Base-by-base conservation (phyloP, 371 early-diverging fungal genomes). In the Syncephalis plumigaleata region DNA sequence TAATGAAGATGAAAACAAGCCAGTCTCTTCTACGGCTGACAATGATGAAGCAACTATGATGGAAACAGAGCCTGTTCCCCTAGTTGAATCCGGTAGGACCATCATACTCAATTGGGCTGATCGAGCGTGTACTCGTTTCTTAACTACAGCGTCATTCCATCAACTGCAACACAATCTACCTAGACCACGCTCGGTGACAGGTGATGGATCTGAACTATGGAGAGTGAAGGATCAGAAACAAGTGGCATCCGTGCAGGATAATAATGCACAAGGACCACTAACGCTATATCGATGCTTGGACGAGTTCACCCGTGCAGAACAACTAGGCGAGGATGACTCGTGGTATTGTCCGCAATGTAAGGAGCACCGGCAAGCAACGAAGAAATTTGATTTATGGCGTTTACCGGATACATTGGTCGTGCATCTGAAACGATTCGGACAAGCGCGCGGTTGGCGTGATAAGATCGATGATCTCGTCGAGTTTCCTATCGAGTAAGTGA, bases 351-450 rank as follows among this genome's bases (percentile, higher is more conserved):
- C 84, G 25, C 59, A 66, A 37, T 93, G 94, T 58, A 78, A 84
- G 52, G 64, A 78, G 57, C 85, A 86, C 50, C 75, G 68, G 45
- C 71, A 73, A 31, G 88, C 83, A 1, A 77, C 73, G 43, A 90
- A 90, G 59, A 84, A 87, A 50, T 65, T 88, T 24, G 89, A 91
- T 55, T 63, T 91, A 21, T 87, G 85, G 82, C 68, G 73, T 1
- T 62, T 81, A 25, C 94, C 96, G 5, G 84, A 87, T 55, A 75
- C 84, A 45, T 61, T 94, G 22, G 86, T 94, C 0, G 79, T 94
- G 38, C 92, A 91, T 49, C 61, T 94, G 42, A 94, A 94, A 61
- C 77, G 95, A 24, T 92, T 91, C 55, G 73, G 80, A 18, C 84
- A 78, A 44, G 61, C 75, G 9, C 68, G 84, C 18, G 59, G 70